Conservation (phyloP, 139 green algal species). For the Chlorella ohadii region DNA sequence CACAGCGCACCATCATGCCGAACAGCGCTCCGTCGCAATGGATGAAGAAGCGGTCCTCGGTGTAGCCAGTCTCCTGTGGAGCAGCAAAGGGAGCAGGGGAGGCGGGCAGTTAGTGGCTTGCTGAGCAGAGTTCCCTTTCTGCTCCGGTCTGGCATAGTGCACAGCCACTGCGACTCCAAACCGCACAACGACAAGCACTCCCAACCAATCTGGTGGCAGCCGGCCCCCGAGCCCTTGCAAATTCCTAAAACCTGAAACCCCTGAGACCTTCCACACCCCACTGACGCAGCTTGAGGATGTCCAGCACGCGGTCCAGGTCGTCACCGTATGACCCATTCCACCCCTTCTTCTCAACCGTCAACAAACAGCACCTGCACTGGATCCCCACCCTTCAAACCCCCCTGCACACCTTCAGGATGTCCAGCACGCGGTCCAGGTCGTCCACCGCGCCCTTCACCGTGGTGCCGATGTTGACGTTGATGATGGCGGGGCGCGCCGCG, state of each 20-base stretch:
- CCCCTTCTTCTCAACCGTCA: too few relatives aligned
- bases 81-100: too few relatives aligned
- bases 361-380: slow-evolving; percentile 47
- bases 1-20: slow-evolving; percentile 66
- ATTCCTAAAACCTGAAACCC: too few relatives aligned
- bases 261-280: too few relatives aligned
- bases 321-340: too few relatives aligned
- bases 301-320: slow-evolving; percentile 81
- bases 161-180: not conserved
- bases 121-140: too few relatives aligned
- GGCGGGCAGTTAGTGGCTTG: too few relatives aligned
- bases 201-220: too few relatives aligned
- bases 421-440: slow-evolving; percentile 81
- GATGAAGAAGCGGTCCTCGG: slow-evolving; percentile 96
- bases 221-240: too few relatives aligned
- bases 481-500: slow-evolving; percentile 81
- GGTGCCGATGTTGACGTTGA: slow-evolving; percentile 99
- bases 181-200: too few relatives aligned
- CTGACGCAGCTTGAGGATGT: slow-evolving; percentile 61
- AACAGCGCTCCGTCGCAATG: slow-evolving; percentile 98
- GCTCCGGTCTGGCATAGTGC: not conserved
- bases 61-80: slow-evolving; percentile 75
- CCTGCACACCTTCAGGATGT: slow-evolving; percentile 57
- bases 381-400: not conserved
- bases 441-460: slow-evolving; percentile 93